Percentiles rank a stretch among this genome's conserved stretches.
These are phyloP conservation scores for Aspergillus phoenicis DNA, from an alignment of 2,329 filamentous ascomycete genomes.

Conservation along the genomic window DNA sequence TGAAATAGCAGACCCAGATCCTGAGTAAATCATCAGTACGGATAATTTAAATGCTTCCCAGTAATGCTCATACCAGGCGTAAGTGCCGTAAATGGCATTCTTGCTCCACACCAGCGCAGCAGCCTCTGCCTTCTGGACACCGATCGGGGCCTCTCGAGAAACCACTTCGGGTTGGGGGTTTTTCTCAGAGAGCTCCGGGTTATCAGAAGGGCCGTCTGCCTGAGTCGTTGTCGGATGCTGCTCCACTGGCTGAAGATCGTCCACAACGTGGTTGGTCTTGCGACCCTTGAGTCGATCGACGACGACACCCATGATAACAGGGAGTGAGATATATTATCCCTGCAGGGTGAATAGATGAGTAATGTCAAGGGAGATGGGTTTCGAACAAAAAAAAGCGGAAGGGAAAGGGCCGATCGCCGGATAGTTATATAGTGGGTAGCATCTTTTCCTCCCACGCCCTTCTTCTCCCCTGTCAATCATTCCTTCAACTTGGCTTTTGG, in stretches of 20 bases:
- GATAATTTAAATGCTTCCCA: background rate
- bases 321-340: background rate
- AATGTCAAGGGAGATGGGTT: too few relatives aligned
- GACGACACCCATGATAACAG: slow-evolving; percentile 4
- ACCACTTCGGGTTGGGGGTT: slow-evolving; percentile 1
- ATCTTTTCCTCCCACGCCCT: background rate
- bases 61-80: slow-evolving; percentile 30
- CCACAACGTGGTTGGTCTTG: slow-evolving; percentile 8
- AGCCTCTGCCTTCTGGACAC: slow-evolving; percentile 51
- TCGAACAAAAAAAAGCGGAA: background rate
- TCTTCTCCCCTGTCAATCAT: background rate
- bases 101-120: slow-evolving; percentile 50
- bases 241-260: background rate
- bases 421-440: background rate
- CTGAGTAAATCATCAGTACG: slow-evolving; percentile 28
- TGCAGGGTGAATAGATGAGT: background rate
- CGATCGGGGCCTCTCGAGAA: slow-evolving; percentile 18
- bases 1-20: slow-evolving; percentile 53
- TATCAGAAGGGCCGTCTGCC: background rate
- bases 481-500: background rate
- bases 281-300: slow-evolving; percentile 7
- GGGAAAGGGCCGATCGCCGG: background rate
- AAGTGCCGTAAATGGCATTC: slow-evolving; percentile 33
- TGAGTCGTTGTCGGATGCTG: background rate
- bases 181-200: background rate